Evolutionary conservation across 2,329 filamentous ascomycete genomes (phyloP).

Genomic region (Pseudocercospora musae): DNA sequence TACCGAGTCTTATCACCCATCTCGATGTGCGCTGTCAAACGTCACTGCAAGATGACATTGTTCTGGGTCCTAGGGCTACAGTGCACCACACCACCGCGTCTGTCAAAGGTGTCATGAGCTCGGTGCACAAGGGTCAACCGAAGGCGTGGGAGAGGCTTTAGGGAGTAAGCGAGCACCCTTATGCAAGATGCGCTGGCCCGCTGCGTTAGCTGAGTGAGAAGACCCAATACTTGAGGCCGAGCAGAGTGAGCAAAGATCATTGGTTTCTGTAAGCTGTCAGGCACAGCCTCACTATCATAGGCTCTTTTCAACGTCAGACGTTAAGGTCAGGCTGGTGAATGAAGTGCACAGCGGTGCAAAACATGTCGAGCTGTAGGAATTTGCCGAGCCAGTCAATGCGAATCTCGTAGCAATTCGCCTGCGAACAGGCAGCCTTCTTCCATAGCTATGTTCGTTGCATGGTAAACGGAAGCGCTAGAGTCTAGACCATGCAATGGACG

Average conservation of each 20-base stretch:
- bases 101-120: slow-evolving; percentile 2
- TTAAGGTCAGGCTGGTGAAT: background rate
- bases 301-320: slow-evolving; percentile 20
- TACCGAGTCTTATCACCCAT: slow-evolving; percentile 5
- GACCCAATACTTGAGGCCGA: slow-evolving; percentile 21
- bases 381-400: background rate
- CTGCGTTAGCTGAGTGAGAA: slow-evolving; percentile 18
- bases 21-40: slow-evolving; percentile 20
- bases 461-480: background rate
- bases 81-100: slow-evolving; percentile 13
- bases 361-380: background rate
- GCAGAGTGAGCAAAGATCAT: slow-evolving; percentile 16
- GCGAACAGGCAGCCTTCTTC: background rate
- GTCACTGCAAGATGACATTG: slow-evolving; percentile 18
- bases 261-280: slow-evolving; percentile 22
- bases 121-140: slow-evolving; percentile 11
- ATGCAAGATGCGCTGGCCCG: slow-evolving; percentile 26
- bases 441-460: background rate
- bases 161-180: slow-evolving; percentile 13
- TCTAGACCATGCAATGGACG: background rate
- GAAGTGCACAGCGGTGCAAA: background rate
- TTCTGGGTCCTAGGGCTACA: slow-evolving; percentile 3
- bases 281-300: slow-evolving; percentile 22
- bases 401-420: background rate
- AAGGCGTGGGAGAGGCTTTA: slow-evolving; percentile 11